Base-by-base conservation (phyloP, 2,329 filamentous ascomycete genomes). In the Fusarium protoensiforme region DNA sequence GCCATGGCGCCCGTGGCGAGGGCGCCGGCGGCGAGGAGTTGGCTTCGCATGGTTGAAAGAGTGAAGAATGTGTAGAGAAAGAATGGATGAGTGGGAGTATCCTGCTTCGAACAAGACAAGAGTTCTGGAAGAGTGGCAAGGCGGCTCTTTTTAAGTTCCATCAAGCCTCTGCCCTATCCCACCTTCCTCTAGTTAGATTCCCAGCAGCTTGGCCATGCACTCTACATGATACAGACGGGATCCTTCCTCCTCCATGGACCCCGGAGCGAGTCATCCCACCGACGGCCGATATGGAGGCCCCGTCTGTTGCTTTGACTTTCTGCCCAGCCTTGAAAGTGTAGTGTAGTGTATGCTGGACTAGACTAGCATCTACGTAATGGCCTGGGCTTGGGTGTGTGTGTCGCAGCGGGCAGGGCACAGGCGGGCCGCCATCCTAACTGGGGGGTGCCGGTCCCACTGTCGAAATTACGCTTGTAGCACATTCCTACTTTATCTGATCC, bases 1-100 rank as follows among this genome's bases (percentile, higher is more conserved):
- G 84, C 85, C 41, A 84, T 73, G 61, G 79, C 83, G 53, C 80
- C 80, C 36, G 82, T 77, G 61, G 81, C 75, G 63, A 83, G 70
- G 69, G 77, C 73, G 64, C 76, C 73, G 64, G 73, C 74, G 63
- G 74, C 54, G 41, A 78, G 53, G 36, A 78, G 35, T 31, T 75
- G 72, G 38, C 65, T 62, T 59, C 77, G 76, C 77, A 78, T 78
- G 24, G 20, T 64, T 64, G 60, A 65, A 33, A 16, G 64, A 48
- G 20, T 22, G 36, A 53, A 20, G 43, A 22, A 27, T 59, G 41
- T 16, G 43, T 35, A 38, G 33, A 56, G 33, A 56, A 39, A 39
- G 18, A 74, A 24, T 66, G 71, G 64, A 62, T 59, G 48, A 35
- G 35, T 60, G 41, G 51, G 58, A 60, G 41, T 54, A 27, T 62